Evolutionary conservation across 2,329 filamentous ascomycete species (phyloP).

Genomic region (Colletotrichum sp.): DNA sequence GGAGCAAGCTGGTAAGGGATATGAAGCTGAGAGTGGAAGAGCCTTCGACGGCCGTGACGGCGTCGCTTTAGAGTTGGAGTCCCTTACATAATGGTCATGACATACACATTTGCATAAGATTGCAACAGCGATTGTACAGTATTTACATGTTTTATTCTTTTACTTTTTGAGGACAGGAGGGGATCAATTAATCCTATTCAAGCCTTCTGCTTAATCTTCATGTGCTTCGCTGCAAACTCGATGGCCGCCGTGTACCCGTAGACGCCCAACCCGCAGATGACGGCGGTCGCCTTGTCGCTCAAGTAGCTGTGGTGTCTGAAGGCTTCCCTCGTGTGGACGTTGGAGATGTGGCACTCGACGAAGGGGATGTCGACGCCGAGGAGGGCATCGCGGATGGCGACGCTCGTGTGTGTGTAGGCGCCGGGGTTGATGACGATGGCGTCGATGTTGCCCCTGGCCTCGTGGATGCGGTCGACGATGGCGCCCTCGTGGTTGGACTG

Average conservation of each 20-base stretch:
- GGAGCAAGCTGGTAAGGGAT: slow-evolving; percentile 47
- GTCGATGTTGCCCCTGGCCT: slow-evolving; percentile 62
- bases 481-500: slow-evolving; percentile 83
- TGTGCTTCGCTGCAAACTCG: slow-evolving; percentile 54
- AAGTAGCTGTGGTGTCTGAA: slow-evolving; percentile 71
- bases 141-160: background rate
- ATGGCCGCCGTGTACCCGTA: slow-evolving; percentile 67
- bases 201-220: slow-evolving; percentile 41
- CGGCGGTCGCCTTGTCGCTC: slow-evolving; percentile 76
- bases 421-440: slow-evolving; percentile 79
- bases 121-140: slow-evolving; percentile 6
- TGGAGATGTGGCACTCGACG: slow-evolving; percentile 78
- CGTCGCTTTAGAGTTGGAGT: slow-evolving; percentile 32
- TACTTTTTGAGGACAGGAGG: background rate
- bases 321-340: slow-evolving; percentile 73
- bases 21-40: slow-evolving; percentile 33
- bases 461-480: slow-evolving; percentile 76
- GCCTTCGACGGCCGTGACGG: slow-evolving; percentile 32
- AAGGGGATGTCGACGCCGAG: slow-evolving; percentile 74
- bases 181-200: background rate
- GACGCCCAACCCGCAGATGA: slow-evolving; percentile 73
- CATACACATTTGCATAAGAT: background rate
- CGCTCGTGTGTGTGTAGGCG: slow-evolving; percentile 77
- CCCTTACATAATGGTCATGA: background rate
- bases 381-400: slow-evolving; percentile 77